Evolutionary conservation across 345 rosid genomes (phyloP).

Genomic region (Dovyalis caffra): DNA sequence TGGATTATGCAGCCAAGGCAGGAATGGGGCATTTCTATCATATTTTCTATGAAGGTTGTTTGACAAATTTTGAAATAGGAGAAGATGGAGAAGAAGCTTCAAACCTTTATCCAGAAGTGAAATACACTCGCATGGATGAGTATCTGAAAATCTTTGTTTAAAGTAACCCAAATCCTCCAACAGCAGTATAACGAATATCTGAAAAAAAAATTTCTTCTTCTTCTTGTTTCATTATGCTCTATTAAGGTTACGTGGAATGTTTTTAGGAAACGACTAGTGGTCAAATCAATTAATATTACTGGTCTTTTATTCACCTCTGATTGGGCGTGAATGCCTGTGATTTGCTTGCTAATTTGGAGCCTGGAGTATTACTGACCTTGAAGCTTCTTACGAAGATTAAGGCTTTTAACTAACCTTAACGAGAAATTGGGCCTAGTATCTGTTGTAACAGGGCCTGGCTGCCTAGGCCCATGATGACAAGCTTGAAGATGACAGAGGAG

Average conservation of each 20-base stretch:
- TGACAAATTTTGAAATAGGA: conserved; percentile 63
- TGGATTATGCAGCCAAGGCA: conserved; percentile 53
- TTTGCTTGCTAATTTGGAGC: not conserved
- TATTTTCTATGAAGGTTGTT: conserved; percentile 77
- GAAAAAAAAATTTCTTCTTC: not conserved
- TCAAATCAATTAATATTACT: not conserved
- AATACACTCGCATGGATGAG: conserved; percentile 62
- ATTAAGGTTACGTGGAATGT: not conserved
- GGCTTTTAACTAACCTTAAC: not conserved
- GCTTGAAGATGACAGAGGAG: not conserved
- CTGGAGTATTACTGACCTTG: not conserved
- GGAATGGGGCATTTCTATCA: conserved; percentile 86
- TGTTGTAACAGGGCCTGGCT: not conserved
- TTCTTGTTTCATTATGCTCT: not conserved
- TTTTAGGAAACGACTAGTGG: not conserved
- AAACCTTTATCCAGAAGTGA: conserved; percentile 68
- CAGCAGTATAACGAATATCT: not conserved
- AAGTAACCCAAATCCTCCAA: not conserved
- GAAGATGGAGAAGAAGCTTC: conserved; percentile 74
- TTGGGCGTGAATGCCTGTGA: not conserved
- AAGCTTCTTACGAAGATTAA: not conserved
- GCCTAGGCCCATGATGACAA: not conserved
- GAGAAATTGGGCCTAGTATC: not conserved
- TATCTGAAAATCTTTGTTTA: conserved; percentile 45
- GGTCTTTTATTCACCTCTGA: not conserved